These are phyloP conservation scores for Phaeophleospora eucalypticola DNA, from an alignment of 2,329 filamentous ascomycete genomes.

Conservation along the genomic window DNA sequence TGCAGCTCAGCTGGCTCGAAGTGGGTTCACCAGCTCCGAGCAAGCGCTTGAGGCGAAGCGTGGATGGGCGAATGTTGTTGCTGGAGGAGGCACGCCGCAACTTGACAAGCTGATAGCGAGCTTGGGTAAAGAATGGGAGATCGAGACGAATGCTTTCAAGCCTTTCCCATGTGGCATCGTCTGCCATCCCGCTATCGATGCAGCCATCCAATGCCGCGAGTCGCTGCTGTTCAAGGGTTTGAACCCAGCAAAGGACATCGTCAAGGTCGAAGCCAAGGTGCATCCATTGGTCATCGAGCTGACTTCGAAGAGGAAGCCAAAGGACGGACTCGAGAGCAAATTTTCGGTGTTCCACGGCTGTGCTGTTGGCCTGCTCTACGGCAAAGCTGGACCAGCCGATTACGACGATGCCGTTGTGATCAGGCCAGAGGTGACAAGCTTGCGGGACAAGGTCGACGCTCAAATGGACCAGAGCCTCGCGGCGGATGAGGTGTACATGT, in stretches of 20 bases:
- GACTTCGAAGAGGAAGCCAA: conserved; percentile 49
- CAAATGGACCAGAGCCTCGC: conserved; percentile 38
- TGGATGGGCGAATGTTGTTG: conserved; percentile 52
- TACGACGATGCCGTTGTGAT: conserved; percentile 48
- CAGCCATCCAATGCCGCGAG: conserved; percentile 44
- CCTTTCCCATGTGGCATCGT: conserved; percentile 57
- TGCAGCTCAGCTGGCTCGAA: conserved; percentile 43
- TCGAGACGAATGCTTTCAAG: conserved; percentile 53
- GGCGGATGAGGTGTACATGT: conserved; percentile 43
- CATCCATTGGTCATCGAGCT: conserved; percentile 53
- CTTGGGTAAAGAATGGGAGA: conserved; percentile 47
- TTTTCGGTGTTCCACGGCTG: conserved; percentile 55
- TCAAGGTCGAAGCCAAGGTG: conserved; percentile 42
- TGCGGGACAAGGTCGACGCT: conserved; percentile 47
- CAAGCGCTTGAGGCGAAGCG: conserved; percentile 50
- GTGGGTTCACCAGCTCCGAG: conserved; percentile 48
- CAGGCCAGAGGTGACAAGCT: conserved; percentile 37
- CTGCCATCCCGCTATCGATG: conserved; percentile 54
- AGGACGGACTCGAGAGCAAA: conserved; percentile 50
- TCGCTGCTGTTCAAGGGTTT: conserved; percentile 35
- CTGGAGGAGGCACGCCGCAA: conserved; percentile 35
- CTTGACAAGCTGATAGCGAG: conserved; percentile 37
- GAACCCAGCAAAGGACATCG: conserved; percentile 31
- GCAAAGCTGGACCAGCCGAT: conserved; percentile 49
- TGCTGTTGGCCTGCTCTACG: conserved; percentile 49